Evolutionary conservation across 1,284 basidiomycete species (phyloP), one percentile per base, ranked within the genome.

Genomic region (Flammula alnicola): DNA sequence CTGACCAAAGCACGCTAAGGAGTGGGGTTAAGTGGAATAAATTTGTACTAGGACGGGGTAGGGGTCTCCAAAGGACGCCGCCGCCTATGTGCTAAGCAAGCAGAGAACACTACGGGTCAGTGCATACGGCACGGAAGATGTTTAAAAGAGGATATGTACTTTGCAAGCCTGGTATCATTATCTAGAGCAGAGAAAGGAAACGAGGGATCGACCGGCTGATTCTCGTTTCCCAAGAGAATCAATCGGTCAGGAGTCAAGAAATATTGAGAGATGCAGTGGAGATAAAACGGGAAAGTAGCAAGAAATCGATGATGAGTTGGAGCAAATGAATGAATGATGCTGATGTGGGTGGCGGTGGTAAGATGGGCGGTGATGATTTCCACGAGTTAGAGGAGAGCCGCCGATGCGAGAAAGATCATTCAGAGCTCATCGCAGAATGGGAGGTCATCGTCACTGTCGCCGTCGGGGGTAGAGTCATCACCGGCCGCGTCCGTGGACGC

Each of bases 371-470:
- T n/a, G n/a, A n/a, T n/a, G n/a, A n/a, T n/a, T n/a, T n/a, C n/a
- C n/a, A n/a, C n/a, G n/a, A n/a, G n/a, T n/a, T n/a, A n/a, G n/a
- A n/a, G n/a, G n/a, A n/a, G n/a, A n/a, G n/a, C n/a, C 17, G 27
- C 17, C 31, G 22, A 19, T 7, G 26, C 17, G n/a, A 19, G 3
- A 12, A 42, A 27, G 19, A 37, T 31, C 25, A 38, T 36, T 70
- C 60, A 73, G 51, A 75, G 61, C 67, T 81, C 77, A 51, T 87
- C 83, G 68, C 85, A 86, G 63, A 61, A 86, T 38, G 83, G 83
- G 33, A 84, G 64, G 59, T 79, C 71, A 35, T 79, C 74, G 47
- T 72, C 73, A 36, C 66, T 56, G 20, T 47, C 52, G 40, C 47
- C 44, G 43, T 26, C 25, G 16, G 55, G 57, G 39, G 51, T 53